These are phyloP conservation scores for Phoma sp. DNA, from an alignment of 2,329 filamentous ascomycete genomes.

Conservation along the genomic window DNA sequence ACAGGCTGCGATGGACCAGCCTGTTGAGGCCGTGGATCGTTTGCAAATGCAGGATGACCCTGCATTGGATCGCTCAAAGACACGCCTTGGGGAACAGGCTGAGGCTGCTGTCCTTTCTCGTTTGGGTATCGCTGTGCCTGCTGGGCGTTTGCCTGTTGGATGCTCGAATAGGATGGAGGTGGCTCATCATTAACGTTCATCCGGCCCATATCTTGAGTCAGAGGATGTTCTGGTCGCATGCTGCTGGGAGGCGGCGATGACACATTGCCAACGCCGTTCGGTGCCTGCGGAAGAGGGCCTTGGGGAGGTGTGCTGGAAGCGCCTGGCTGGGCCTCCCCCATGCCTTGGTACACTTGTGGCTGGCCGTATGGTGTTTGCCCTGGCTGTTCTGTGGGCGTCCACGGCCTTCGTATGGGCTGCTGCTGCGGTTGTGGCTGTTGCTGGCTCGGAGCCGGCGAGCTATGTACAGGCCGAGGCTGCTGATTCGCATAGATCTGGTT, in stretches of 20 bases:
- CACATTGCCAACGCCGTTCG: conserved; percentile 16
- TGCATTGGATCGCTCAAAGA: conserved; percentile 52
- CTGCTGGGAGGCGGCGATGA: conserved; percentile 39
- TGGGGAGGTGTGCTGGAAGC: conserved; percentile 51
- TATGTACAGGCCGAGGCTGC: conserved; percentile 55
- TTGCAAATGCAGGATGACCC: conserved; percentile 88
- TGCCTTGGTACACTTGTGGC: conserved; percentile 89
- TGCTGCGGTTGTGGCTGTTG: conserved; percentile 32
- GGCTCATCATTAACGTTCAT: conserved; percentile 82
- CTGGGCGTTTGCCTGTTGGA: conserved; percentile 39
- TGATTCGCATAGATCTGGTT: conserved; percentile 72
- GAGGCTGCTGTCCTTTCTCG: conserved; percentile 70
- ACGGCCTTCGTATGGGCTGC: conserved; percentile 68
- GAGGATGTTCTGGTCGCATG: conserved; percentile 61
- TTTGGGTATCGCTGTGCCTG: conserved; percentile 70
- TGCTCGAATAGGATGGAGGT: conserved; percentile 90
- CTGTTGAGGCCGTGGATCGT: conserved; percentile 70
- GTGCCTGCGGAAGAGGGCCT: conserved; percentile 40
- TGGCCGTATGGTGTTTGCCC: conserved; percentile 87
- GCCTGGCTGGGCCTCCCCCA: conserved; percentile 64
- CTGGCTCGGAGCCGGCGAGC: conserved; percentile 51
- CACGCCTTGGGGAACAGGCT: conserved; percentile 32
- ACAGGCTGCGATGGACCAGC: conserved; percentile 47
- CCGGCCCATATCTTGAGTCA: conserved; percentile 85
- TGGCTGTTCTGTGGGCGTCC: conserved; percentile 93